Conservation (phyloP, 2,329 filamentous ascomycete species). For the Amauroascus verrucosus region DNA sequence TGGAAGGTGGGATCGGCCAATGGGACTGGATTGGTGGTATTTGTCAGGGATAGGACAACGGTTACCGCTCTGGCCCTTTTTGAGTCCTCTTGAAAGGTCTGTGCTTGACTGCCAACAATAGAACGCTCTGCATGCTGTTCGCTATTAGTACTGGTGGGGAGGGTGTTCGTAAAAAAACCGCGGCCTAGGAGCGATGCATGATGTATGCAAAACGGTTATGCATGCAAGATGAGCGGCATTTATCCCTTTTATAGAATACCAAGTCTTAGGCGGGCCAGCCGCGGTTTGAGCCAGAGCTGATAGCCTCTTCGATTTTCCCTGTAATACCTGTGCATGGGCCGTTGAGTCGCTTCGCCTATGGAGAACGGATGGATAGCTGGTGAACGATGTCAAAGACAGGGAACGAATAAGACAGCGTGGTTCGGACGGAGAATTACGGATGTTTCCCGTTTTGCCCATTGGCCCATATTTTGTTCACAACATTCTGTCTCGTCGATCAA, state of each 20-base stretch:
- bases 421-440: not conserved
- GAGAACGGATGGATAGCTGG: too few species aligned
- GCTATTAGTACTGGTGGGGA: not conserved
- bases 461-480: not conserved
- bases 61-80: not conserved
- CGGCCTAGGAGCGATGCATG: not conserved
- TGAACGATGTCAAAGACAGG: too few species aligned
- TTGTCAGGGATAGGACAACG: not conserved
- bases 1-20: not conserved
- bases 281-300: not conserved
- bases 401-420: not conserved
- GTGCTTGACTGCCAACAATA: not conserved
- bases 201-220: constrained; percentile 8
- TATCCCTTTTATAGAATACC: not conserved
- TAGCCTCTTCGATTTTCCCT: not conserved
- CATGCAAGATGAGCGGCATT: constrained; percentile 11
- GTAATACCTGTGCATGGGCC: not conserved
- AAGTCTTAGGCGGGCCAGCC: not conserved
- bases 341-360: not conserved
- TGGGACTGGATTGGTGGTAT: not conserved
- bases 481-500: not conserved
- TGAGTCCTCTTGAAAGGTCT: not conserved
- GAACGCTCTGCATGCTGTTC: not conserved
- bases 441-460: not conserved
- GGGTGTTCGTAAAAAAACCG: not conserved